A percentile compares a stretch with the other conserved stretches of the same genome.
These are phyloP conservation scores for Marasmius oreades DNA, from an alignment of 1,284 basidiomycete genomes.

Conservation along the genomic window DNA sequence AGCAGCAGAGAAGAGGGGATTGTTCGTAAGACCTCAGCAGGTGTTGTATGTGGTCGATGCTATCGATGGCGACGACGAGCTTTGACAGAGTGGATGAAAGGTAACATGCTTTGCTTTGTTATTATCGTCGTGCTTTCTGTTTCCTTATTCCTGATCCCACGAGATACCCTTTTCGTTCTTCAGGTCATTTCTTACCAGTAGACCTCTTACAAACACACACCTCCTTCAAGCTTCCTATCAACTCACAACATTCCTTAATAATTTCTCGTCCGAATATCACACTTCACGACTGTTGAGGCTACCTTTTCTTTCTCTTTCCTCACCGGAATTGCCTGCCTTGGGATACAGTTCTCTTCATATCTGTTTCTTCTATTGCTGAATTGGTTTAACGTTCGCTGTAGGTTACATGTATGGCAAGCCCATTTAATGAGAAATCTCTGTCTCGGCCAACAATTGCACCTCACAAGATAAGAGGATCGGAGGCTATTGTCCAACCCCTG, in stretches of 20 bases:
- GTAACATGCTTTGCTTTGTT: background rate
- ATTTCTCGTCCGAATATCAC: background rate
- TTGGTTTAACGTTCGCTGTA: background rate
- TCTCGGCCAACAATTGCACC: too few species aligned
- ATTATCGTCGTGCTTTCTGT: background rate
- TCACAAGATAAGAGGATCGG: too few species aligned
- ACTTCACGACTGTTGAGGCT: too few species aligned
- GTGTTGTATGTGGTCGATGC: conserved; percentile 81
- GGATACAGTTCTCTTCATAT: background rate
- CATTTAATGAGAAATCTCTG: background rate
- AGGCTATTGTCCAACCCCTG: too few species aligned
- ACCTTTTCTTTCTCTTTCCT: too few species aligned
- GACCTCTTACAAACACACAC: background rate
- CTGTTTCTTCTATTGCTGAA: background rate
- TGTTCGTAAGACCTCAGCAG: conserved; percentile 79
- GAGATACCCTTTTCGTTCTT: background rate
- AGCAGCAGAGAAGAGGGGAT: conserved; percentile 58
- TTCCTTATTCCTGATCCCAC: background rate
- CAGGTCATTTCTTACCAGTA: background rate
- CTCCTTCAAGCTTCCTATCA: background rate
- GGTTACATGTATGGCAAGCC: background rate
- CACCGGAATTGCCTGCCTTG: background rate
- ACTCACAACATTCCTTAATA: background rate
- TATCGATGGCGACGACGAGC: conserved; percentile 33
- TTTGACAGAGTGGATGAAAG: conserved; percentile 23